These are phyloP conservation scores for Russula earlei DNA, from an alignment of 768 basidiomycete species.

Conservation along the genomic window DNA sequence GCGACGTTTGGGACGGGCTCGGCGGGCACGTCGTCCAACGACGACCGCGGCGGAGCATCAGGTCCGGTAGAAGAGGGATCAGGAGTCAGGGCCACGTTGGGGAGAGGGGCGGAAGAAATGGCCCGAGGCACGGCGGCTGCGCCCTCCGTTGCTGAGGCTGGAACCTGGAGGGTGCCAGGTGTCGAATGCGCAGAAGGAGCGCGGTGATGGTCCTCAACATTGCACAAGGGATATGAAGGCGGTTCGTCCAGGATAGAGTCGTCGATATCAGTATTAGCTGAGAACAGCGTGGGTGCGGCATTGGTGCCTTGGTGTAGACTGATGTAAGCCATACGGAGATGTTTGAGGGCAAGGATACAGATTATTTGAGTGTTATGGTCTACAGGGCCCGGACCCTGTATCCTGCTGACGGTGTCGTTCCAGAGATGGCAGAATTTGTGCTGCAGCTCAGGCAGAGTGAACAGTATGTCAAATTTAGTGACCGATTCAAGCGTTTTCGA, in stretches of 20 bases:
- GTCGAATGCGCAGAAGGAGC: background rate
- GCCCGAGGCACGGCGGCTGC: too few species aligned
- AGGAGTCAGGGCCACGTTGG: too few species aligned
- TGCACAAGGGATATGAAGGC: background rate
- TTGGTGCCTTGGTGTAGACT: background rate
- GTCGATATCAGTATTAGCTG: background rate
- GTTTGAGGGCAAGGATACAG: background rate
- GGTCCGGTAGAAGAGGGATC: too few species aligned
- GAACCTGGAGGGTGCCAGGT: background rate
- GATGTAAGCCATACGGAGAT: background rate
- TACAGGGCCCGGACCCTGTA: background rate
- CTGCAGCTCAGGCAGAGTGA: background rate
- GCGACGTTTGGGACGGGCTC: too few species aligned
- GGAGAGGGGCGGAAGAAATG: too few species aligned
- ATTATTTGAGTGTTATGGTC: background rate
- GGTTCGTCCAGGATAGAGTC: background rate
- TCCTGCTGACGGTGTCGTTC: background rate
- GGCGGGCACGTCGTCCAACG: too few species aligned
- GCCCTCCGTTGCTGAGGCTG: background rate
- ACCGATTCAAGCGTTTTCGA: background rate
- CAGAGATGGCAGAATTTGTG: background rate
- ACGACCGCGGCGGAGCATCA: too few species aligned
- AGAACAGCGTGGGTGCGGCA: background rate
- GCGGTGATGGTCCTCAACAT: background rate
- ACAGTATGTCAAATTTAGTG: background rate